Evolutionary conservation across 345 rosid genomes (phyloP), one percentile per base, ranked within the genome.

Genomic region (Rhodamnia argentea): DNA sequence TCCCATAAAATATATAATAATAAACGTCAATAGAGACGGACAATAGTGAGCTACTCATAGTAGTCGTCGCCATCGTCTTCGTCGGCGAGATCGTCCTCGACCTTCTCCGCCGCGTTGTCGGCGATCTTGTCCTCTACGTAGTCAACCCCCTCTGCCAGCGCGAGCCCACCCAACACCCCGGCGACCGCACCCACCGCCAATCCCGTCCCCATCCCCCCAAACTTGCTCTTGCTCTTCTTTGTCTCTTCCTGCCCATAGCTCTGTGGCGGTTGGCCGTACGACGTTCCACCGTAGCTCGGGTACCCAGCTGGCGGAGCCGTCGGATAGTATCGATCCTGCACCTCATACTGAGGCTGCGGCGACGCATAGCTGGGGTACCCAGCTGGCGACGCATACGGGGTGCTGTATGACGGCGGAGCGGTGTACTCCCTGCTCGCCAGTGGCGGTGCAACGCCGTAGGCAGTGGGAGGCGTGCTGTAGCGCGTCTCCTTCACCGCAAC

Each of bases 171-270:
- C 55, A 97, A 59, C 6, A 15, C 93, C 55, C 98, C 98, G 0
- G 95, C 99, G 26, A 92, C 94, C 40, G 96, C 96, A 10, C 99
- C 99, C 64, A 97, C 92, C 50, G 98, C 98, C 89, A 97, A 88
- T 82, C 98, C 99, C 13, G 94, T 90, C 86, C 96, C 98, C 95
- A 92, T 92, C 86, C 95, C 98, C 8, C 97, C 98, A 40, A 92
- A 94, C 87, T 93, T 95, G 64, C 93, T 90, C 86, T 89, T 93
- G 64, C 93, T 90, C 86, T 89, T 93, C 90, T 93, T 92, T 88
- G 90, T 85, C 83, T 82, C 70, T 52, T 10, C 88, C 32, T 87
- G 84, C 70, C 78, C 89, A 20, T 90, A 86, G 87, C 10, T 85
- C 87, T 83, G 89, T 27, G 84, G 55, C 91, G 85, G 90, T 82